These are phyloP conservation scores for Pichia sp. DNA, from an alignment of 1,139 yeast genomes.

Conservation along the genomic window DNA sequence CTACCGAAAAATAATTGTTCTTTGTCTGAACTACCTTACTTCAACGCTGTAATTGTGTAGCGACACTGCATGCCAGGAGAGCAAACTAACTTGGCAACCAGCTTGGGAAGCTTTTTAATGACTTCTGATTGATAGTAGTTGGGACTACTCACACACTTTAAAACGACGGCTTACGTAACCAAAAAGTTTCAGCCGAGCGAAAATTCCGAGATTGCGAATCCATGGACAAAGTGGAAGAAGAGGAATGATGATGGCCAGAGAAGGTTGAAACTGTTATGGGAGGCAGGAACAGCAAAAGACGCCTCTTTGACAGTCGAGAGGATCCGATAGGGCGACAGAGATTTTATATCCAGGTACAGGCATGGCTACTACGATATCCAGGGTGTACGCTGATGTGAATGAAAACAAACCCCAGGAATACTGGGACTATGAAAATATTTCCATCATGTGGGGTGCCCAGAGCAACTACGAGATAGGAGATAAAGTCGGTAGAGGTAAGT, in stretches of 20 bases:
- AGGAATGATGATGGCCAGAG: background rate
- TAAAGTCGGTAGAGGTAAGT: slow-evolving; percentile 77
- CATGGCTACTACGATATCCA: slow-evolving; percentile 33
- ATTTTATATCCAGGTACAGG: background rate
- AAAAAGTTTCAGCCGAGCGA: background rate
- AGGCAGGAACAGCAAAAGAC: no score
- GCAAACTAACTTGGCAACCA: no score
- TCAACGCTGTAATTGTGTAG: no score
- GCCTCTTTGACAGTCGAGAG: background rate
- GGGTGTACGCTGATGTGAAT: slow-evolving; percentile 67
- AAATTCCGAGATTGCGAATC: background rate
- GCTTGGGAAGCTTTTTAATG: no score
- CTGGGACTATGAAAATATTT: slow-evolving; percentile 75
- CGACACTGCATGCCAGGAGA: no score
- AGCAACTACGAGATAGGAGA: slow-evolving; percentile 63
- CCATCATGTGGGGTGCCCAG: slow-evolving; percentile 68
- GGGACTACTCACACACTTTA: background rate
- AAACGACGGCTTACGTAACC: background rate
- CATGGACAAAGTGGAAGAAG: background rate
- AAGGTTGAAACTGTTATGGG: no score
- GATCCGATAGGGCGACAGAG: background rate
- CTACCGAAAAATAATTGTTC: no score
- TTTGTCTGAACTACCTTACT: no score
- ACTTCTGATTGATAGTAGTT: no score
- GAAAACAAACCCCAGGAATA: slow-evolving; percentile 59